Evolutionary conservation across 169 alveolate species (phyloP).

Genomic region (Plasmodium coatneyi): DNA sequence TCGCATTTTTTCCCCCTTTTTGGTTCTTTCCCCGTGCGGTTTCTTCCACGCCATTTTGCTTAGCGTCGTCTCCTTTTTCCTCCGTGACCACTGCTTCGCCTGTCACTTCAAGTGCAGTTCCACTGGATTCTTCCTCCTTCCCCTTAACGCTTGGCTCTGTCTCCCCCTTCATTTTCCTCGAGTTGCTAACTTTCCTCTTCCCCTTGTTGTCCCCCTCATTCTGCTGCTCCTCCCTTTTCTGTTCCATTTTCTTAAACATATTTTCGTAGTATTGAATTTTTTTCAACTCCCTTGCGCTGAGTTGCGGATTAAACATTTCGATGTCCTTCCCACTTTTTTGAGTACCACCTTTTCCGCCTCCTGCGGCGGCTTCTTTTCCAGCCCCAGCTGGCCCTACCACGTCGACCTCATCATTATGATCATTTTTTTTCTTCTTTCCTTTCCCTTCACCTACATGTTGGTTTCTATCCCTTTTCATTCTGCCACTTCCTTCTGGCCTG

Average conservation of each 20-base stretch:
- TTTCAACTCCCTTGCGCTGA: slow-evolving; percentile 82
- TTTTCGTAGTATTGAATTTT: slow-evolving; percentile 83
- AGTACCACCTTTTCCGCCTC: neutral
- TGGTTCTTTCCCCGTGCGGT: neutral
- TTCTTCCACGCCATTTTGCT: neutral
- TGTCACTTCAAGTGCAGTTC: neutral
- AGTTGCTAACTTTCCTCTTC: neutral
- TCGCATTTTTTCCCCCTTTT: neutral
- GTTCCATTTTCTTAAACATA: slow-evolving; percentile 83
- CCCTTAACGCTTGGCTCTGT: neutral
- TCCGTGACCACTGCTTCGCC: neutral
- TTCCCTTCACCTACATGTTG: neutral
- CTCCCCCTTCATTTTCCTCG: neutral
- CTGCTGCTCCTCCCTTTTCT: slow-evolving; percentile 18
- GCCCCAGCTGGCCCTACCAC: neutral
- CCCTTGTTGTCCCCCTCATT: slow-evolving; percentile 35
- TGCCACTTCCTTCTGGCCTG: neutral
- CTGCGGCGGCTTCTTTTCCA: neutral
- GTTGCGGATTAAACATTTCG: slow-evolving; percentile 77
- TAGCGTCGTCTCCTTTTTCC: neutral
- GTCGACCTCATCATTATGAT: neutral
- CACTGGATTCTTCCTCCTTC: neutral
- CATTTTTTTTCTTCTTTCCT: slow-evolving; percentile 33
- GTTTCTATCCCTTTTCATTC: slow-evolving; percentile 10
- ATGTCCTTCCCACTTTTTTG: neutral